Base-by-base conservation (phyloP, 495 filamentous ascomycete species). In the Penicillium ucsense region DNA sequence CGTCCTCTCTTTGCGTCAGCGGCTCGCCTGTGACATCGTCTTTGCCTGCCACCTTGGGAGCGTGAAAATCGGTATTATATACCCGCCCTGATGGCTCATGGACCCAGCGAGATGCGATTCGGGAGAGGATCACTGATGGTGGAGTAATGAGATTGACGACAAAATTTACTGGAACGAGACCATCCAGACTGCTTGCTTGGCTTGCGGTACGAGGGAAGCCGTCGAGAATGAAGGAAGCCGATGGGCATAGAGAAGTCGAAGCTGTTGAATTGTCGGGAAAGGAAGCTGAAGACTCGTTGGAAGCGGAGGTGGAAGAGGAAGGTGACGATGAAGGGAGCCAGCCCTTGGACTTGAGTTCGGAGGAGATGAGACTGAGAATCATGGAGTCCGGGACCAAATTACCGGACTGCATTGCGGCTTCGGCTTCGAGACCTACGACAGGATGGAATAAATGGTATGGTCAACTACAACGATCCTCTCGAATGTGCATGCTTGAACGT, bases 1-100 rank as follows among this genome's bases (percentile, higher is more conserved):
- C 92, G 57, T 98, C 92, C 10, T 79, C 68, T 49, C 92, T 74
- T 53, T 91, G 82, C 31, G 85, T 86, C 50, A 98, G 70, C 28
- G 77, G 68, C 63, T 98, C 92, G 20, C 94, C 92, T 0, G 94
- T 98, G 44, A 95, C 62, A 61, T 98, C 92, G 65, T 98, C 92
- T 59, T 74, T 77, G 20, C 94, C 91, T 0, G 78, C 64, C 6
- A 89, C 80, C 53, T 83, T 84, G 3, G 92, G 94, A 5, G 81
- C 68, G 56, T 97, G 87, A 75, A 94, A 98, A 3, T 83, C 84
- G 1, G 85, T 91, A 59, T 97, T 98, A 71, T 98, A 98, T 3
- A 95, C 80, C 9, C 92, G 76, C 3, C 92, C 92, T 3, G 87
- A 92, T 0, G 91, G 84, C 56, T 86, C 88, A 63, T 98, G 92